A percentile compares a stretch with the other conserved stretches of the same genome.
These are phyloP conservation scores for Alternaria infectoria DNA, from an alignment of 2,329 filamentous ascomycete species.

Conservation along the genomic window DNA sequence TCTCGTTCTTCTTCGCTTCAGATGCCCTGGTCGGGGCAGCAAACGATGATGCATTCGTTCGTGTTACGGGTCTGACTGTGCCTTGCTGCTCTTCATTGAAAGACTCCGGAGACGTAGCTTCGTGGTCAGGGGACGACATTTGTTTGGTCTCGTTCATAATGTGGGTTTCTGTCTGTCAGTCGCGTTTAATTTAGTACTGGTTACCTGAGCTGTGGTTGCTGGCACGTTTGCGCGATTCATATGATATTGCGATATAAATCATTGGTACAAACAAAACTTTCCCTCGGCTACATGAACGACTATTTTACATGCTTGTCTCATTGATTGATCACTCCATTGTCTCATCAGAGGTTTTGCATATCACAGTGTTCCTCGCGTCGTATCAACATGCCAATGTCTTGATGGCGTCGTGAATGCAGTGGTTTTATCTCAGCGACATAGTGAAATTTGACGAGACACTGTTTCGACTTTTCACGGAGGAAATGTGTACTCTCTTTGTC, in stretches of 20 bases:
- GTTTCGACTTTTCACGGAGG: not conserved
- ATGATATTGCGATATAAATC: not conserved
- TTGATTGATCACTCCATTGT: not conserved
- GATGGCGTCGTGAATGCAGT: not conserved
- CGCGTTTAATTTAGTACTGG: not conserved
- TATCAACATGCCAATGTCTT: not conserved
- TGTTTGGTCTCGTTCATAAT: not conserved
- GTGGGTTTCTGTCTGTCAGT: not conserved
- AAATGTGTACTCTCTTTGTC: not conserved
- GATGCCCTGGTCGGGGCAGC: slow-evolving; percentile 7
- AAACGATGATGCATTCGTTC: not conserved
- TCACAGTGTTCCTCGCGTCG: not conserved
- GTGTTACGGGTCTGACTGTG: not conserved
- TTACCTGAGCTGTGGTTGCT: not conserved
- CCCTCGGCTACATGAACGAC: not conserved
- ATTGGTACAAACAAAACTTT: not conserved
- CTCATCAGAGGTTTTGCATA: not conserved
- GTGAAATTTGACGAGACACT: not conserved
- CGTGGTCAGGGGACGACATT: not conserved
- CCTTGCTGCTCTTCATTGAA: not conserved
- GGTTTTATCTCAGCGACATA: not conserved
- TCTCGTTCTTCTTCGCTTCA: slow-evolving; percentile 9
- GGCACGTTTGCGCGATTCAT: not conserved
- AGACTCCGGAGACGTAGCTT: not conserved
- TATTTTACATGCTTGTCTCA: not conserved